Conservation (phyloP, 2,329 filamentous ascomycete genomes). For the Lasiodiplodia theobromae region DNA sequence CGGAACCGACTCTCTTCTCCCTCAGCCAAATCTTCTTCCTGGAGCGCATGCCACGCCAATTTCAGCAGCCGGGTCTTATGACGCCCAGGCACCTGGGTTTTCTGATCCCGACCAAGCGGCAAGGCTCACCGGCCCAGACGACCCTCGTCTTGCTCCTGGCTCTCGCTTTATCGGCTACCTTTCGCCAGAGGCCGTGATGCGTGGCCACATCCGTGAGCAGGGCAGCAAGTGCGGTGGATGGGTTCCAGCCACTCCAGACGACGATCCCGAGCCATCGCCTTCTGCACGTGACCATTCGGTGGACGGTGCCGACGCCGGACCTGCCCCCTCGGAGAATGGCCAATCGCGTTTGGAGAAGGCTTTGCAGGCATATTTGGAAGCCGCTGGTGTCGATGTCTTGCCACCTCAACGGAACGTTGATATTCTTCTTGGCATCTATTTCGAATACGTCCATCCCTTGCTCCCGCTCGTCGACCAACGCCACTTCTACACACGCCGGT, state of each 20-base stretch:
- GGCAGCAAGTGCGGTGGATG: conserved; percentile 43
- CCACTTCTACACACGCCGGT: conserved; percentile 49
- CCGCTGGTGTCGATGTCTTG: conserved; percentile 44
- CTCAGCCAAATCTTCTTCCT: conserved; percentile 30
- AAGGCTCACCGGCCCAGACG: conserved; percentile 1
- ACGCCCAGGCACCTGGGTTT: neutral
- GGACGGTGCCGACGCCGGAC: neutral
- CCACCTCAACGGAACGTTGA: conserved; percentile 46
- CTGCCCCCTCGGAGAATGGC: neutral
- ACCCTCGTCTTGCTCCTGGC: conserved; percentile 36
- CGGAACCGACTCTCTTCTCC: conserved; percentile 36
- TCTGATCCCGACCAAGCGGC: neutral
- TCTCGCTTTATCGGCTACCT: conserved; percentile 56
- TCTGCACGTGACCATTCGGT: conserved; percentile 35
- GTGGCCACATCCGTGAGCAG: conserved; percentile 46
- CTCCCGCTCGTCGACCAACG: conserved; percentile 55
- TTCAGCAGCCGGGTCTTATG: neutral
- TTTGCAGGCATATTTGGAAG: conserved; percentile 47
- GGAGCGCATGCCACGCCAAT: neutral
- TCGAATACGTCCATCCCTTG: conserved; percentile 54
- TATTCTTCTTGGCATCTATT: conserved; percentile 54
- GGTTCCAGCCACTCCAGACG: conserved; percentile 37
- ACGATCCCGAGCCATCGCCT: conserved; percentile 3
- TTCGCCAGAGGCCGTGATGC: conserved; percentile 55
- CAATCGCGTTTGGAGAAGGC: conserved; percentile 39